Percentiles rank a stretch among this genome's conserved stretches.
Evolutionary conservation across 257 asterid genomes (phyloP).

Genomic region (Nicotiana sylvestris): DNA sequence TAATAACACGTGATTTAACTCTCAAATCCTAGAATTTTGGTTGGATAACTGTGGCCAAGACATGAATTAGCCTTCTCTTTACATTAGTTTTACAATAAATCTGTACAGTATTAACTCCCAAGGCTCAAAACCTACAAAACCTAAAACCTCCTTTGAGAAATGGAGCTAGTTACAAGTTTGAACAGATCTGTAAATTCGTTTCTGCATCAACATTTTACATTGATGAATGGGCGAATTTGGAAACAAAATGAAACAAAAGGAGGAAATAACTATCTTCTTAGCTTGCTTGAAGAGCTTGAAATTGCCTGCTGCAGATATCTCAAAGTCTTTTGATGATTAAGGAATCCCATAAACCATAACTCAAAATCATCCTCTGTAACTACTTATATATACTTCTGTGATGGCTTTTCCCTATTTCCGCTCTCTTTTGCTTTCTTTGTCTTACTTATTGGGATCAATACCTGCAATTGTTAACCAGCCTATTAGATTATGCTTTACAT

Average conservation of each 20-base stretch:
- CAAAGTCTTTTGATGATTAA: constrained; percentile 32
- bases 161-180: neutral
- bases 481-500: neutral
- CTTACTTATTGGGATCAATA: constrained; percentile 34
- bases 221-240: neutral
- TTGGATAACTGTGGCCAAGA: neutral
- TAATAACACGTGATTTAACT: neutral
- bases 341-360: constrained; percentile 62
- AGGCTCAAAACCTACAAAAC: neutral
- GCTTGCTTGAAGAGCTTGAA: constrained; percentile 17
- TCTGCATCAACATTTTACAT: neutral
- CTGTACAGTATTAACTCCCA: neutral
- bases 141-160: neutral
- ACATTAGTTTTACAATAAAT: neutral
- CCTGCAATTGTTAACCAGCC: constrained; percentile 8
- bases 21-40: neutral
- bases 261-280: neutral
- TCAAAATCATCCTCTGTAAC: constrained; percentile 42
- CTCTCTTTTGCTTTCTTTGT: constrained; percentile 26
- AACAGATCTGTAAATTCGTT: neutral
- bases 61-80: neutral
- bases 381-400: constrained; percentile 37
- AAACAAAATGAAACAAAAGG: neutral
- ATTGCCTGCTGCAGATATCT: constrained; percentile 32
- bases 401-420: constrained; percentile 27